Evolutionary conservation across 495 filamentous ascomycete species (phyloP), one percentile per base, ranked within the genome.

Genomic region (Hypoxylon trugodes): DNA sequence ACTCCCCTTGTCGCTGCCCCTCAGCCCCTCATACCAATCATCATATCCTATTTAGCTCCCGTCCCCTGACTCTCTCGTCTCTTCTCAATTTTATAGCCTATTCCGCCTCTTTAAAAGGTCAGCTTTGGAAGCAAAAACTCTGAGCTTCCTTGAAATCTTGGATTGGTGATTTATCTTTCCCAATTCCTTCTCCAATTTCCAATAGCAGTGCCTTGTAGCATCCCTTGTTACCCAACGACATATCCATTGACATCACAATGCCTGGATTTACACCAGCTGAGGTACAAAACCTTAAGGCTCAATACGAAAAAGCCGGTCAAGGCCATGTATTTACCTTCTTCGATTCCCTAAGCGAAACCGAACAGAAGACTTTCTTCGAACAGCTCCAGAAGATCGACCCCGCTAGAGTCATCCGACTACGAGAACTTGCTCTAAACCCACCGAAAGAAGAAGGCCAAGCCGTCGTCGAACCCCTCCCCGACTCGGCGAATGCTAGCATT

Each of bases 251-350:
- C 13, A 40, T 41, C 40, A 56, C 22, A 30, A 72, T 72, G 69
- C 48, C 80, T 64, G 86, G 90, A 69, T 94, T 93, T 49, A 86
- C 87, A 5, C 71, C 84, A 26, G 84, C 89, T 63, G 85, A 96
- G 70, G 76, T 96, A 62, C 80, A 92, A 43, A 77, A 86, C 65
- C 86, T 99, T 18, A 84, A 84, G 75, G 77, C 88, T 53, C 90
- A 90, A 69, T 99, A 96, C 77, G 82, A 83, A 38, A 79, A 86
- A 37, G 91, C 91, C 46, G 84, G 82, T 15, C 95, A 99, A 78
- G 90, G 87, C 32, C 95, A 99, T 37, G 91, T 99, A 35, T 92
- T 98, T 72, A 81, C 89, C 15, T 98, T 97, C 77, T 94, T 86
- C 78, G 91, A 98, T 62, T 82, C 88, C 53, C 86, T 99, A 45